Evolutionary conservation across 2,329 filamentous ascomycete genomes (phyloP).

Genomic region (Coniella vitis): DNA sequence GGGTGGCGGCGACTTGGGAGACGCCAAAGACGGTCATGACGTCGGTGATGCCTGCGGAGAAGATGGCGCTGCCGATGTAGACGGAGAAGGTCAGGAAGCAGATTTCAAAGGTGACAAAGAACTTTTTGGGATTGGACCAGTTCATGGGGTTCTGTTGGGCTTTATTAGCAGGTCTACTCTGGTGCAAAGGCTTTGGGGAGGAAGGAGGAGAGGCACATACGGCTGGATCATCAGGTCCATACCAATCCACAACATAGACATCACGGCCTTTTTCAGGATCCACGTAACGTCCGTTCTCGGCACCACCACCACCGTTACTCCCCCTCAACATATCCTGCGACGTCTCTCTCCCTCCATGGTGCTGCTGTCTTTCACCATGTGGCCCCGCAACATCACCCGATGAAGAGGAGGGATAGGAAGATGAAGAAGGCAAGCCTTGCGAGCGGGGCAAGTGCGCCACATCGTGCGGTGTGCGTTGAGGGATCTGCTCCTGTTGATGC

Average conservation of each 20-base stretch:
- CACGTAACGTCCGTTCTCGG: slow-evolving; percentile 17
- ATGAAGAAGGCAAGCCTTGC: too few relatives aligned
- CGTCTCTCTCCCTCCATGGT: background rate
- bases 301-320: background rate
- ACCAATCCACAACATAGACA: slow-evolving; percentile 44
- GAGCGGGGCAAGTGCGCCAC: too few relatives aligned
- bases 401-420: too few relatives aligned
- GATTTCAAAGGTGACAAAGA: slow-evolving; percentile 24
- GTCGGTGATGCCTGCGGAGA: slow-evolving; percentile 37
- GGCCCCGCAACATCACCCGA: too few relatives aligned
- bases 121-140: slow-evolving; percentile 32
- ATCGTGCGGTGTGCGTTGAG: too few relatives aligned
- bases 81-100: slow-evolving; percentile 47
- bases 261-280: slow-evolving; percentile 48
- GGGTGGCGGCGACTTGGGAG: slow-evolving; percentile 41
- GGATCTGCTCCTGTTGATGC: too few relatives aligned
- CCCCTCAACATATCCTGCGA: background rate
- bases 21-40: slow-evolving; percentile 49
- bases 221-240: slow-evolving; percentile 38
- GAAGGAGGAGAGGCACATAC: slow-evolving; percentile 17
- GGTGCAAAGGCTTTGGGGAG: too few relatives aligned
- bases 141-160: slow-evolving; percentile 27
- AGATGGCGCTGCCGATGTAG: slow-evolving; percentile 43
- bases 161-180: too few relatives aligned
- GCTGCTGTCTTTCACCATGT: too few relatives aligned